phyloP scores from a whole-genome alignment of 2,329 filamentous ascomycete species.

The Sporothrix humicola region DNA sequence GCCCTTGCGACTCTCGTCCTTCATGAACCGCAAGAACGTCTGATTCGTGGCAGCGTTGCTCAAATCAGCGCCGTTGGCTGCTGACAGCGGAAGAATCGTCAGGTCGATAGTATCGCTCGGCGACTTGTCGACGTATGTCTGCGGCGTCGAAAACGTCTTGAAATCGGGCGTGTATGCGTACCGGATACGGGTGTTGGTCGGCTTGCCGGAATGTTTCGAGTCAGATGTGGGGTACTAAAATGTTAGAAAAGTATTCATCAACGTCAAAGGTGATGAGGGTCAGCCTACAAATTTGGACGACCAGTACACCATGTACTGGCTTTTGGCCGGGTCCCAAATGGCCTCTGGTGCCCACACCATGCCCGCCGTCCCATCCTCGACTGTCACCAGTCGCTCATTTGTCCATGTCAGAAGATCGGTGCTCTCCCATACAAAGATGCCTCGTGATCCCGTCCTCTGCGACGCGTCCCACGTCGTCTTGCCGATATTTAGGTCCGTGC shows the following conservation, averaged over 20 bases:
- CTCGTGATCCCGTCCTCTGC: slow-evolving; percentile 56
- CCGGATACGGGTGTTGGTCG: slow-evolving; percentile 55
- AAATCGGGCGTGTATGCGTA: slow-evolving; percentile 64
- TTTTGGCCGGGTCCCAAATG: slow-evolving; percentile 56
- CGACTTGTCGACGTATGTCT: slow-evolving; percentile 57
- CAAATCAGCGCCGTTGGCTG: slow-evolving; percentile 37
- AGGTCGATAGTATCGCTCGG: slow-evolving; percentile 60
- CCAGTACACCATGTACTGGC: slow-evolving; percentile 55
- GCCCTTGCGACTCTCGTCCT: slow-evolving; percentile 58
- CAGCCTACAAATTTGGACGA: slow-evolving; percentile 50
- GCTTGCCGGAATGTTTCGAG: slow-evolving; percentile 53
- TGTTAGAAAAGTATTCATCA: neutral
- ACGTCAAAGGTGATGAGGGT: neutral
- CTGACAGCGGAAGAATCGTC: slow-evolving; percentile 58
- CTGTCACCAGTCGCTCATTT: slow-evolving; percentile 54
- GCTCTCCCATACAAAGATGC: slow-evolving; percentile 62
- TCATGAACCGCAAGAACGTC: slow-evolving; percentile 60
- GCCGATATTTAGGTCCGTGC: slow-evolving; percentile 59
- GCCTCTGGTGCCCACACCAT: slow-evolving; percentile 66
- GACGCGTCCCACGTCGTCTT: slow-evolving; percentile 60
- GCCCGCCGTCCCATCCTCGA: slow-evolving; percentile 59
- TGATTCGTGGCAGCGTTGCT: slow-evolving; percentile 6
- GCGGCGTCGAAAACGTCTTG: slow-evolving; percentile 55
- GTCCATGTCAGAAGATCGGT: slow-evolving; percentile 58
- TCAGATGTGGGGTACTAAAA: slow-evolving; percentile 53